A percentile compares a stretch with the other conserved stretches of the same genome.
These are phyloP conservation scores for Ceratocystis lukuohia DNA, from an alignment of 2,329 filamentous ascomycete species.

Conservation along the genomic window DNA sequence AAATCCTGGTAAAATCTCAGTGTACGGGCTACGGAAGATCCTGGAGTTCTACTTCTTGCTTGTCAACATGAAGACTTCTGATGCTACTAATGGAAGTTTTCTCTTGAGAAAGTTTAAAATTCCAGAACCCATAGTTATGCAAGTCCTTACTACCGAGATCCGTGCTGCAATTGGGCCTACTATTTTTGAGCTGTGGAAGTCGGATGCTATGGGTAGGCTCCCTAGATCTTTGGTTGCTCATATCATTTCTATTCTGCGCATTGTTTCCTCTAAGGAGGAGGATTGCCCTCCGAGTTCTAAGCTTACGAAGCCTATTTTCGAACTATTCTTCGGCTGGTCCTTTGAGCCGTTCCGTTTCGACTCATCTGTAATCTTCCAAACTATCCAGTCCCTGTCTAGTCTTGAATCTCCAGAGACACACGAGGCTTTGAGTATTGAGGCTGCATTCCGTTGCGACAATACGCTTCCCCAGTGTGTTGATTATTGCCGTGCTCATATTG, in stretches of 20 bases:
- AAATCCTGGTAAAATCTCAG: constrained; percentile 38
- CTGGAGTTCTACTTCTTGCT: constrained; percentile 53
- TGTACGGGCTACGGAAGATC: constrained; percentile 61
- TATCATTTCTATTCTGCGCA: constrained; percentile 13
- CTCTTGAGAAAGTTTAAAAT: constrained; percentile 1
- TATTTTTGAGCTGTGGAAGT: constrained; percentile 71
- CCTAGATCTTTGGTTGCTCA: constrained; percentile 28
- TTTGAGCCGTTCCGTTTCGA: constrained; percentile 17
- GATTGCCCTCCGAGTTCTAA: neutral
- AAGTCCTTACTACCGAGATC: constrained; percentile 76
- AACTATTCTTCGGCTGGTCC: neutral
- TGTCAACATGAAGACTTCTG: constrained; percentile 11
- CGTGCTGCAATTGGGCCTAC: constrained; percentile 67
- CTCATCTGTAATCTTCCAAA: constrained; percentile 29
- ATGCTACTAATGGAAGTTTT: constrained; percentile 11
- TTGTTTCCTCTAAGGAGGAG: constrained; percentile 8
- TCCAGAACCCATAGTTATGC: constrained; percentile 31
- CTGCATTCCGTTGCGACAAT: constrained; percentile 69
- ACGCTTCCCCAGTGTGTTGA: constrained; percentile 46
- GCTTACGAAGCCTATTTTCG: neutral
- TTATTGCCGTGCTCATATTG: constrained; percentile 56
- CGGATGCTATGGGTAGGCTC: constrained; percentile 67
- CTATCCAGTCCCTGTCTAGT: constrained; percentile 31
- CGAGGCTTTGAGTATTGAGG: constrained; percentile 57
- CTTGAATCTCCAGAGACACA: constrained; percentile 2